Evolutionary conservation across 495 filamentous ascomycete genomes (phyloP).

Genomic region (Neurospora sp.): DNA sequence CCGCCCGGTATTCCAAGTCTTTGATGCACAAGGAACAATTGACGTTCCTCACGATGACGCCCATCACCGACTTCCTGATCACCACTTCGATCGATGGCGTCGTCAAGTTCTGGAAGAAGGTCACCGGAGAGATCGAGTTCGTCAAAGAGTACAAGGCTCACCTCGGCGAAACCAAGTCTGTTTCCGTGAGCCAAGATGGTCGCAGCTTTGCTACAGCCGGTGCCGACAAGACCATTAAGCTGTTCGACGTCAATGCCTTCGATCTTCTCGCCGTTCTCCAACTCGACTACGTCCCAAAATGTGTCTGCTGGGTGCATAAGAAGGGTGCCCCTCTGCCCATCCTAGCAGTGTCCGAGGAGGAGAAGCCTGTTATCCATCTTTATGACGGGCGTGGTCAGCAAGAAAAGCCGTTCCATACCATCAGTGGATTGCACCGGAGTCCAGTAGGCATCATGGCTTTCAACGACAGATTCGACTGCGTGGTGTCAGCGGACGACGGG

Average conservation of each 20-base stretch:
- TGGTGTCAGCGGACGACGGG: conserved; percentile 75
- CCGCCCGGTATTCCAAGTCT: conserved; percentile 82
- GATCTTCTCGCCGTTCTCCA: conserved; percentile 76
- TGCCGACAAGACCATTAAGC: conserved; percentile 77
- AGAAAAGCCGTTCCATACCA: conserved; percentile 58
- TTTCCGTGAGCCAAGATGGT: conserved; percentile 79
- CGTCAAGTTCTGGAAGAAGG: conserved; percentile 99
- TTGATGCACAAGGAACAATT: conserved; percentile 98
- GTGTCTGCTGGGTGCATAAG: conserved; percentile 87
- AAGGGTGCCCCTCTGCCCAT: conserved; percentile 79
- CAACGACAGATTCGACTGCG: conserved; percentile 83
- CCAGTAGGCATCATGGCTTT: conserved; percentile 77
- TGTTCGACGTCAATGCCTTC: conserved; percentile 95
- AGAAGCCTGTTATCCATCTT: conserved; percentile 59
- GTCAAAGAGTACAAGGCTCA: conserved; percentile 97
- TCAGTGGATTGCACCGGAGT: conserved; percentile 65
- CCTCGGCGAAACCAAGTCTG: conserved; percentile 69
- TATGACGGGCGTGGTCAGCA: conserved; percentile 87
- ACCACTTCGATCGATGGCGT: conserved; percentile 87
- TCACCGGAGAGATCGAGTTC: conserved; percentile 82
- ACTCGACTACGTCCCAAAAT: conserved; percentile 62
- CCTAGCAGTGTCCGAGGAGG: conserved; percentile 80
- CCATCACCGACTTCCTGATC: conserved; percentile 85
- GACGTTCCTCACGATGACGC: conserved; percentile 75
- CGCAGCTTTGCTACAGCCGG: conserved; percentile 90